Evolutionary conservation across 1,284 basidiomycete genomes (phyloP), one percentile per base, ranked within the genome.

Genomic region (Schizophyllum commune): DNA sequence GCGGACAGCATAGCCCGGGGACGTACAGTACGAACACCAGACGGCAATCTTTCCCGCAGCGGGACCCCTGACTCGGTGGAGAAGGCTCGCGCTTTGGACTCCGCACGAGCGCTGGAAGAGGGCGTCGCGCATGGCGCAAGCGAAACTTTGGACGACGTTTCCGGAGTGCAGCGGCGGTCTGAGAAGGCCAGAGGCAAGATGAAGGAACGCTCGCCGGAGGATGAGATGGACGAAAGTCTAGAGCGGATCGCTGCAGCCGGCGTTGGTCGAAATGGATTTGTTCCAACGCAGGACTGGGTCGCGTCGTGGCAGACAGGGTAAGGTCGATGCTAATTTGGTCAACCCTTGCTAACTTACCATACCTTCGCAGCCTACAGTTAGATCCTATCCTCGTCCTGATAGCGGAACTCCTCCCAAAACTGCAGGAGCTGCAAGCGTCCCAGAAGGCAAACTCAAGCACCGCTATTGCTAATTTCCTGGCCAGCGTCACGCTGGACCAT

Each of bases 231-330:
- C 65, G 71, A 76, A 51, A 84, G 83, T 64, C 73, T 88, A 56
- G 87, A 91, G 66, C 79, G 82, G 57, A 73, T 86, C 32, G 84
- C 87, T 15, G 79, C 83, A 32, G 79, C 79, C 7, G 86, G 85
- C 6, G 82, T 94, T 20, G 92, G 92, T 20, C 80, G 90, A 63
- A 94, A 92, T 70, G 92, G 93, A 1, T 98, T 96, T 73, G 80
- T 94, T 4, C 94, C 95, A 6, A 96, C 93, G 1, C 92, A 96
- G 71, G 92, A 93, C 83, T 98, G 95, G 94, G 93, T 92, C 5
- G 84, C 88, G 47, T 92, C 91, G 1, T 94, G 91, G 92, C 88
- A 92, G 64, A 87, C 91, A 79, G 91, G 91, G 91, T 90, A 55
- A 51, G 60, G 62, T 56, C 58, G 4, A 47, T 47, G 39, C 2